Conservation (phyloP, 2,329 filamentous ascomycete genomes). For the Zopfia rhizophila region DNA sequence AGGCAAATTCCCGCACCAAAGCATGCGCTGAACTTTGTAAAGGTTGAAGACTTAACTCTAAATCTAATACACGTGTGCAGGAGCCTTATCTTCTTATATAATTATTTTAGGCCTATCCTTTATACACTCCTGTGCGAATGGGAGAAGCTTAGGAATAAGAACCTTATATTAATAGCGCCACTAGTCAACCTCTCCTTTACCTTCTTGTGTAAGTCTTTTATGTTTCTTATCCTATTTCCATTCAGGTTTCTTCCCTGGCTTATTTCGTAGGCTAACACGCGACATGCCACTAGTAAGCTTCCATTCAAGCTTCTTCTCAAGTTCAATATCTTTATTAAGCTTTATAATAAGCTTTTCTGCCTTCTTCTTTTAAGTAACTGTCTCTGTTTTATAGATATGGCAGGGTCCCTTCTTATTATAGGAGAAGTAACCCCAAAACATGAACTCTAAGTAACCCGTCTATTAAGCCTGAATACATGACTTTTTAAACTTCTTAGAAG, state of each 20-base stretch:
- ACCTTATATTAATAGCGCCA: conserved; percentile 16
- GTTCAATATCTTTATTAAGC: conserved; percentile 19
- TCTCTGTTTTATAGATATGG: conserved; percentile 14
- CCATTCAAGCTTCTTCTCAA: conserved; percentile 14
- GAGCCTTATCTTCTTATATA: conserved; percentile 24
- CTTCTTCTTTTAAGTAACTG: conserved; percentile 8
- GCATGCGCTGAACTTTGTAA: too few species aligned
- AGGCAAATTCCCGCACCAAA: conserved; percentile 22
- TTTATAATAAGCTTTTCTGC: conserved; percentile 11
- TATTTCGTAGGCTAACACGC: conserved; percentile 10
- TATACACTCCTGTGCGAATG: conserved; percentile 19
- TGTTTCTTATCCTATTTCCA: conserved; percentile 17
- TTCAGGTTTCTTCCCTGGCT: conserved; percentile 11
- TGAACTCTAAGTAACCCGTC: conserved; percentile 21
- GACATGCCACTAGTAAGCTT: conserved; percentile 16
- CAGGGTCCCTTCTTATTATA: conserved; percentile 14
- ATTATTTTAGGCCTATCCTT: conserved; percentile 14
- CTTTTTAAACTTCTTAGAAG: conserved; percentile 15
- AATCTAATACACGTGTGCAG: conserved; percentile 6
- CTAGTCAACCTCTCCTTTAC: conserved; percentile 18
- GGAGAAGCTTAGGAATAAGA: conserved; percentile 17
- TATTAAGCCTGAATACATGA: conserved; percentile 17
- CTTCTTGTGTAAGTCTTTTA: conserved; percentile 17
- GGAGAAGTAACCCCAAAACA: conserved; percentile 11
- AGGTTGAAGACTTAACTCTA: neutral